Conservation (phyloP, 2,329 filamentous ascomycete species). For the Fusarium drepaniforme region DNA sequence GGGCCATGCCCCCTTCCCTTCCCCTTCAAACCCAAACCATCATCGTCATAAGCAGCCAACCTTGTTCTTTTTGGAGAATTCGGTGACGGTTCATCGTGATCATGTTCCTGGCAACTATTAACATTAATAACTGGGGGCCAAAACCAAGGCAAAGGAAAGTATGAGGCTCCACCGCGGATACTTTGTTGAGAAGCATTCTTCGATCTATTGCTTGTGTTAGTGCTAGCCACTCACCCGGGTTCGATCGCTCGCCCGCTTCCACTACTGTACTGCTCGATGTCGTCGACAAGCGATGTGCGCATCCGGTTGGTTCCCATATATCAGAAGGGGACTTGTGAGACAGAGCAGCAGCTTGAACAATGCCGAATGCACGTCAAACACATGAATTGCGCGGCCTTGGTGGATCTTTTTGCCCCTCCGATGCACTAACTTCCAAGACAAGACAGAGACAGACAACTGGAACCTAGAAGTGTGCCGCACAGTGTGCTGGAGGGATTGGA, state of each 20-base stretch:
- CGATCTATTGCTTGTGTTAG: conserved; percentile 2
- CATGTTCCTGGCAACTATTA: not conserved
- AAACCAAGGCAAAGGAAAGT: conserved; percentile 13
- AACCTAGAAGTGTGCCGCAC: conserved; percentile 15
- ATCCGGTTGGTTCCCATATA: conserved; percentile 21
- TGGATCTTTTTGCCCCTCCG: conserved; percentile 22
- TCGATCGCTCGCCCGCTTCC: not conserved
- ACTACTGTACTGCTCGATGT: not conserved
- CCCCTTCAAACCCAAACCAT: not conserved
- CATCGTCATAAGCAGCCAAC: conserved; percentile 26
- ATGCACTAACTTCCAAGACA: conserved; percentile 26
- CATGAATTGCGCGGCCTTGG: conserved; percentile 38
- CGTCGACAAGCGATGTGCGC: conserved; percentile 5
- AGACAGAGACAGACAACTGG: conserved; percentile 7
- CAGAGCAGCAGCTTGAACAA: conserved; percentile 26
- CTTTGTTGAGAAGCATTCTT: conserved; percentile 27
- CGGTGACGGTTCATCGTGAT: conserved; percentile 5
- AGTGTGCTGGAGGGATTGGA: conserved; percentile 16
- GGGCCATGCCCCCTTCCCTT: not conserved
- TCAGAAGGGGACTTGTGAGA: conserved; percentile 14
- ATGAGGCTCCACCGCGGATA: conserved; percentile 11
- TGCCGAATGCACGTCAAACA: conserved; percentile 33
- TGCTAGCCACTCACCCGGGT: not conserved
- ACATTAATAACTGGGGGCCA: not conserved
- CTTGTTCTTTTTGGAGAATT: conserved; percentile 14